Evolutionary conservation across 306 rosid species (phyloP).

Genomic region (Astragalus membranaceus): DNA sequence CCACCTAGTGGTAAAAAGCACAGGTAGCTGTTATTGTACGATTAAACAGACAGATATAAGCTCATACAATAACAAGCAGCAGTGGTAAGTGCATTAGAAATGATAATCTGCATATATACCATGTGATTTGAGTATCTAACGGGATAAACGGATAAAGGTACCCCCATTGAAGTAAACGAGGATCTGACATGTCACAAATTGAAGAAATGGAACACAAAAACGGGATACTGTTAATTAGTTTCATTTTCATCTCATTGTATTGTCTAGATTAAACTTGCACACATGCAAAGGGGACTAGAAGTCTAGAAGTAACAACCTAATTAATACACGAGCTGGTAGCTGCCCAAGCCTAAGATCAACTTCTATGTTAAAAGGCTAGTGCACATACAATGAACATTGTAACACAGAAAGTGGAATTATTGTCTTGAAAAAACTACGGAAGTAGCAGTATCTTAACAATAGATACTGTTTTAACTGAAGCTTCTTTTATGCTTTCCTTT

Average conservation of each 20-base stretch:
- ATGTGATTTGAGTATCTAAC: neutral
- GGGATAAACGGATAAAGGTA: neutral
- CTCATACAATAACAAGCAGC: neutral
- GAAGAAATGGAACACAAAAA: neutral
- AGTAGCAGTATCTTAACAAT: too few relatives aligned
- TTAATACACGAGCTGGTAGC: too few relatives aligned
- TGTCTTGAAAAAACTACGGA: too few relatives aligned
- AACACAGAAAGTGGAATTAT: too few relatives aligned
- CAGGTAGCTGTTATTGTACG: neutral
- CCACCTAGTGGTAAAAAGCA: neutral
- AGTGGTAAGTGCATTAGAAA: neutral
- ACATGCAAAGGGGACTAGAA: too few relatives aligned
- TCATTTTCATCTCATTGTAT: neutral
- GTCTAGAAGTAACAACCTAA: too few relatives aligned
- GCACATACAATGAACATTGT: too few relatives aligned
- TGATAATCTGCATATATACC: neutral
- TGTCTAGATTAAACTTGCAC: neutral
- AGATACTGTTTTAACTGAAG: too few relatives aligned
- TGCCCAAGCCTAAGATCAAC: too few relatives aligned
- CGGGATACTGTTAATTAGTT: neutral
- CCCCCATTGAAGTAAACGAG: neutral
- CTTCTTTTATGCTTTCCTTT: too few relatives aligned
- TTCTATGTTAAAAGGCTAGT: too few relatives aligned
- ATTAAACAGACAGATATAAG: constrained; percentile 2
- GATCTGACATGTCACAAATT: neutral